Conservation (phyloP, 768 basidiomycete species). For the Lactarius psammicola region DNA sequence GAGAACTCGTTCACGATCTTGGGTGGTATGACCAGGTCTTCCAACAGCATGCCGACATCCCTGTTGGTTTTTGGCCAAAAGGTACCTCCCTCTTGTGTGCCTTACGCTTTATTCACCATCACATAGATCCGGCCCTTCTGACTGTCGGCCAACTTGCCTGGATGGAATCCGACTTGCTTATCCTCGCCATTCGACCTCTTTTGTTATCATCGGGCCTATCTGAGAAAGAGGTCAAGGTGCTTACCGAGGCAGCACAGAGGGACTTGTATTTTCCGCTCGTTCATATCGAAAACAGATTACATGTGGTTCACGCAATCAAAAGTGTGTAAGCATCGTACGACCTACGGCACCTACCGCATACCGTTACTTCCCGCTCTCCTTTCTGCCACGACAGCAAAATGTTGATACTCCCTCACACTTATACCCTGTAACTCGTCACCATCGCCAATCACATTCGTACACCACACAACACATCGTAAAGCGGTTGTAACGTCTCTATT, state of each 20-base stretch:
- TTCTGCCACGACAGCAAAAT: conserved; percentile 15
- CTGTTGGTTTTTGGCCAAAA: conserved; percentile 68
- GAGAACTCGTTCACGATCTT: conserved; percentile 47
- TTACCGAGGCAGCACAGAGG: conserved; percentile 61
- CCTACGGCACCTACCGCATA: conserved; percentile 2
- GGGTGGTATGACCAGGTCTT: conserved; percentile 57
- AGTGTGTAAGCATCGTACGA: conserved; percentile 28
- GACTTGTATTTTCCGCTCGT: conserved; percentile 62
- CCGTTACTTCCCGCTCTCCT: conserved; percentile 17
- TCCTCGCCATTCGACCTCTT: conserved; percentile 61
- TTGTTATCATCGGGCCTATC: conserved; percentile 53
- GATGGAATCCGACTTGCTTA: conserved; percentile 67
- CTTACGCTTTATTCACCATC: conserved; percentile 16
- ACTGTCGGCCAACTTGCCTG: conserved; percentile 70
- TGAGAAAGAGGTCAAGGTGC: conserved; percentile 51
- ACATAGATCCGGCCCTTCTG: conserved; percentile 53
- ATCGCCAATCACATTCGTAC: conserved; percentile 29
- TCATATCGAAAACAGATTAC: conserved; percentile 50
- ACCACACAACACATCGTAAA: conserved; percentile 33
- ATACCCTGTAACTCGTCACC: conserved; percentile 30
- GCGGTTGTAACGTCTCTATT: conserved; percentile 62
- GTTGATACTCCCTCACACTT: conserved; percentile 18
- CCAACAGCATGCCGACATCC: conserved; percentile 56
- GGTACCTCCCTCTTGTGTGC: conserved; percentile 39
- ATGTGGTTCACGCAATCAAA: conserved; percentile 57